phyloP scores from a whole-genome alignment of 305 asterid species.

The Euphrasia arctica region DNA sequence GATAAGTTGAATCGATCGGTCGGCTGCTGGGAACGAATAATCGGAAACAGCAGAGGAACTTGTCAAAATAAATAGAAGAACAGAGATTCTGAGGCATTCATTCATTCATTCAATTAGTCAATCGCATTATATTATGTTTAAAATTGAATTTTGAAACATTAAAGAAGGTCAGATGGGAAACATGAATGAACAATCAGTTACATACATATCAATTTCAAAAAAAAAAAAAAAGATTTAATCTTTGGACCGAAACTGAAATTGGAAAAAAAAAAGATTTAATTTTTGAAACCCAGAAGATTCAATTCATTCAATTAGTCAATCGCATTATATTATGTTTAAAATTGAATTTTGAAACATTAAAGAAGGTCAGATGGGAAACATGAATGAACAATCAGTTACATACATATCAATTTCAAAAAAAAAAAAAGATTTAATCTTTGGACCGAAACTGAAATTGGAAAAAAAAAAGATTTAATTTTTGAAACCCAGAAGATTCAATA shows the following conservation, averaged over 20 bases:
- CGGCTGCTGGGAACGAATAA: constrained; percentile 18
- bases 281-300: too few relatives aligned
- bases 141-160: constrained; percentile 19
- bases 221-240: constrained; percentile 21
- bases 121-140: too few relatives aligned
- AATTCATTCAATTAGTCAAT: too few relatives aligned
- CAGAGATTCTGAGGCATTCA: constrained; percentile 6
- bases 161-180: constrained; percentile 11
- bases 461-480: background rate
- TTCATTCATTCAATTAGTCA: background rate
- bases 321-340: too few relatives aligned
- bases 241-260: constrained; percentile 27
- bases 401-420: constrained; percentile 16
- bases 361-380: constrained; percentile 8
- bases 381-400: constrained; percentile 15
- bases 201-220: constrained; percentile 23
- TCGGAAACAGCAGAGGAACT: background rate
- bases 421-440: constrained; percentile 28
- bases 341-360: constrained; percentile 22
- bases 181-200: constrained; percentile 12
- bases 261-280: constrained; percentile 6
- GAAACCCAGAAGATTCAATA: constrained; percentile 24
- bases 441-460: constrained; percentile 26
- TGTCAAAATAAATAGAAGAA: too few relatives aligned
- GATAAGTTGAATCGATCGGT: too few relatives aligned